Evolutionary conservation across 2,329 filamentous ascomycete species (phyloP), one percentile per base, ranked within the genome.

Genomic region (Aspergillus udagawae): DNA sequence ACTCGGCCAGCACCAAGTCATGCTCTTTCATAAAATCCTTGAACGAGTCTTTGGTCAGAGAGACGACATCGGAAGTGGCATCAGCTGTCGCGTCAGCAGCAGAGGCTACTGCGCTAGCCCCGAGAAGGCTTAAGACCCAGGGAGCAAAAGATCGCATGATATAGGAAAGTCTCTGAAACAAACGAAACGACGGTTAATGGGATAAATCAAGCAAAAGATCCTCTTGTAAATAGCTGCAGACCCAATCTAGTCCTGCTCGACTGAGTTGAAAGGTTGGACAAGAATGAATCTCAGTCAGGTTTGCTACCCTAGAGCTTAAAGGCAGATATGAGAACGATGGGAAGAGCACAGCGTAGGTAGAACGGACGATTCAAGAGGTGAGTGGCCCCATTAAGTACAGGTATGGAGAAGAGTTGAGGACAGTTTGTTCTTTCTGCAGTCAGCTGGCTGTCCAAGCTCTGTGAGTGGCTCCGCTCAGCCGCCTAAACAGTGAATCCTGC

Each of bases 1-100:
- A 99, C 81, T 99, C 92, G 68, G 92, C 92, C 61, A 99, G 87
- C 55, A 97, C 93, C 57, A 99, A 84, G 68, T 91, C 87, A 76
- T 97, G 89, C 68, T 86, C 79, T 75, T 88, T 88, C 73, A 99
- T 81, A 77, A 97, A 99, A 60, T 87, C 84, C 66, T 89, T 83
- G 76, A 99, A 99, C 64, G 84, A 91, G 72, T 93, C 91, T 76
- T 88, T 87, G 77, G 89, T 95, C 64, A 99, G 82, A 66, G 91
- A 86, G 69, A 86, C 78, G 63, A 99, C 94, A 74, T 97, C 92
- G 49, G 91, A 96, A 45, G 68, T 62, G 9, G 58, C 55, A 17
- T 71, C 67, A 47, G 64, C 62, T 20, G 51, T 60, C 29, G 65
- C 64, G 25, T 74, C 73, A 29, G 71, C 51, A 51, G 73, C 73